These are phyloP conservation scores for Claviceps humidiphila DNA, from an alignment of 2,329 filamentous ascomycete species.

Conservation along the genomic window DNA sequence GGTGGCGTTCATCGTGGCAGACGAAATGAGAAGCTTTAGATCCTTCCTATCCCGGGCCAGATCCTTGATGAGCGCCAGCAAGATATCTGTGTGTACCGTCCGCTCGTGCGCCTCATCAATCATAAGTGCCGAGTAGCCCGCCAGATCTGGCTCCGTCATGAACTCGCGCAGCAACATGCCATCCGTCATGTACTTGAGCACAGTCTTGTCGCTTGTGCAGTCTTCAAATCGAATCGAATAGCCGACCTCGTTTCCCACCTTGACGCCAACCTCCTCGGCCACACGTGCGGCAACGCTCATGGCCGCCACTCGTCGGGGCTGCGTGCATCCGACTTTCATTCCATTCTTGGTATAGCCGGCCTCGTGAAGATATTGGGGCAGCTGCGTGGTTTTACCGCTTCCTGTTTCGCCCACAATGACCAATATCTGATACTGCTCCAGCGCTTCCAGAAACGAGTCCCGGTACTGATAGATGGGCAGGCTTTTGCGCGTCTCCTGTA, in stretches of 20 bases:
- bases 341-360: constrained; percentile 77
- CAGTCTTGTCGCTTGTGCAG: constrained; percentile 77
- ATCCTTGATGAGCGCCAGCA: constrained; percentile 81
- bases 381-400: constrained; percentile 87
- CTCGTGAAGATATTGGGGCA: constrained; percentile 88
- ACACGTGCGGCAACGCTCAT: constrained; percentile 98
- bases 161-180: constrained; percentile 88
- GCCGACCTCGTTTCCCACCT: constrained; percentile 82
- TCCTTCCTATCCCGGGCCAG: constrained; percentile 71
- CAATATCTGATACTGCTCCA: constrained; percentile 74
- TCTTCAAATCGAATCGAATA: constrained; percentile 95
- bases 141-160: constrained; percentile 74
- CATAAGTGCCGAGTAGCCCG: constrained; percentile 78
- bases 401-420: constrained; percentile 94
- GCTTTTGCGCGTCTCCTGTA: constrained; percentile 82
- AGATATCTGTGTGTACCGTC: constrained; percentile 79
- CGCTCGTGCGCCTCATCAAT: constrained; percentile 97
- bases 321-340: constrained; percentile 81
- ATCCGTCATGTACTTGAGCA: constrained; percentile 94
- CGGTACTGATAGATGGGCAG: constrained; percentile 83
- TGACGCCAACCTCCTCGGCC: constrained; percentile 82
- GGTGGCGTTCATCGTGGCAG: constrained; percentile 85
- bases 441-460: constrained; percentile 71
- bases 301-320: constrained; percentile 86
- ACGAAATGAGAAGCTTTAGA: constrained; percentile 81